Percentiles rank a stretch among this genome's conserved stretches.
These are phyloP conservation scores for Penicillium soppii DNA, from an alignment of 495 filamentous ascomycete species.

Conservation along the genomic window DNA sequence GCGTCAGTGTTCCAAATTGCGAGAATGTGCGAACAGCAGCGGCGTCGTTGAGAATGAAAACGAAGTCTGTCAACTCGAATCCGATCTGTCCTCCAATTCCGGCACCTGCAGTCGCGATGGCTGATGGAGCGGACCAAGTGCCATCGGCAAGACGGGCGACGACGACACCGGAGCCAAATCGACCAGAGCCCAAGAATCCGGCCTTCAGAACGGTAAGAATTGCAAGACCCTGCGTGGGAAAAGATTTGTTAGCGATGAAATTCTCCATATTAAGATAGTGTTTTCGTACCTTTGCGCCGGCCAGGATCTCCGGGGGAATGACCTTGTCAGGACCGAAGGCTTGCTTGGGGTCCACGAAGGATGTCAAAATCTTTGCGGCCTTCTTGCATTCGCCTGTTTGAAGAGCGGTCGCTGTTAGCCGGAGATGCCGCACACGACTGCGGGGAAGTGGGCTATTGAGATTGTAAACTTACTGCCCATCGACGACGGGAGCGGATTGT, in stretches of 20 bases:
- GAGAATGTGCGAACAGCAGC: slow-evolving; percentile 92
- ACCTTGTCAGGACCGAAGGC: slow-evolving; percentile 96
- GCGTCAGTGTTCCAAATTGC: slow-evolving; percentile 82
- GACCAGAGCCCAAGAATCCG: slow-evolving; percentile 88
- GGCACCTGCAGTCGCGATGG: slow-evolving; percentile 85
- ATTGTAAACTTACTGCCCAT: slow-evolving; percentile 53
- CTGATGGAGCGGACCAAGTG: slow-evolving; percentile 89
- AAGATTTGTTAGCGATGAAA: slow-evolving; percentile 10
- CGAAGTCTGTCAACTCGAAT: slow-evolving; percentile 96
- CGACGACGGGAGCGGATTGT: slow-evolving; percentile 68
- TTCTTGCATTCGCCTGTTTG: slow-evolving; percentile 80
- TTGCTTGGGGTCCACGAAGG: slow-evolving; percentile 92
- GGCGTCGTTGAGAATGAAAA: slow-evolving; percentile 96
- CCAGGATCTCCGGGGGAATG: slow-evolving; percentile 88
- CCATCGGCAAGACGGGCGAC: slow-evolving; percentile 92
- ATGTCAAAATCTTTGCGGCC: slow-evolving; percentile 87
- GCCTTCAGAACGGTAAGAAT: slow-evolving; percentile 95
- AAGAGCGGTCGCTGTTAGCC: slow-evolving; percentile 21
- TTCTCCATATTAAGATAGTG: slow-evolving; percentile 6
- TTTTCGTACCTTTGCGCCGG: slow-evolving; percentile 77
- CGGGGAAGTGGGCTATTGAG: slow-evolving; percentile 32
- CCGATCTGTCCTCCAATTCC: slow-evolving; percentile 97
- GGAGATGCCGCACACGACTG: slow-evolving; percentile 29
- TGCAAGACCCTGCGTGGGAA: slow-evolving; percentile 70
- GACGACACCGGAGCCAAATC: slow-evolving; percentile 91